Conservation (phyloP, 768 basidiomycete genomes). For the Russula olivacea region DNA sequence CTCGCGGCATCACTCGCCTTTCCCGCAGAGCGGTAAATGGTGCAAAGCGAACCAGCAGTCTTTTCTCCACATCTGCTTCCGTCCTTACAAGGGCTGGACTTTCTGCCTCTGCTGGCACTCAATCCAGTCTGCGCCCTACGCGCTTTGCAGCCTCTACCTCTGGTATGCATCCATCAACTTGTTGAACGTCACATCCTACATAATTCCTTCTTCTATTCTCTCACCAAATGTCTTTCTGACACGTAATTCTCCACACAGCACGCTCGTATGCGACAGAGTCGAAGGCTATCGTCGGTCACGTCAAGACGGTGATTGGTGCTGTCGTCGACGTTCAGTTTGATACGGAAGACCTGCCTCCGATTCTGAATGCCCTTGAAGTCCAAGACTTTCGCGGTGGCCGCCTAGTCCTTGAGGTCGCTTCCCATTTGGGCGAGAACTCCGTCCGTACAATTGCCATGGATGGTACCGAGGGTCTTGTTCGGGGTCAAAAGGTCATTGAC, state of each 20-base stretch:
- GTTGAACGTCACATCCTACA: background rate
- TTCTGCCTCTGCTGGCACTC: slow-evolving; percentile 41
- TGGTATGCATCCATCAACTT: slow-evolving; percentile 39
- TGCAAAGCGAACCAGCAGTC: slow-evolving; percentile 69
- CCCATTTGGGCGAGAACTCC: slow-evolving; percentile 98
- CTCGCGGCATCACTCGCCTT: slow-evolving; percentile 82
- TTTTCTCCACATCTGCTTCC: slow-evolving; percentile 69
- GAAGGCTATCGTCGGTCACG: slow-evolving; percentile 62
- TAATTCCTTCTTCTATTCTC: slow-evolving; percentile 18
- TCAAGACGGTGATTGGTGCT: slow-evolving; percentile 99
- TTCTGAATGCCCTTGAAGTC: slow-evolving; percentile 98
- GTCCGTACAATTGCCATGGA: slow-evolving; percentile 99
- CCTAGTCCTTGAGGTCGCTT: slow-evolving; percentile 98
- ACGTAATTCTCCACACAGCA: slow-evolving; percentile 38
- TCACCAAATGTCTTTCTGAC: slow-evolving; percentile 25
- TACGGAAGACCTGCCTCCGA: slow-evolving; percentile 88
- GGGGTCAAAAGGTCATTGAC: slow-evolving; percentile 95
- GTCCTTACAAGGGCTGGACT: slow-evolving; percentile 48
- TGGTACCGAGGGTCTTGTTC: slow-evolving; percentile 99
- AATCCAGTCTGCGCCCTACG: slow-evolving; percentile 44
- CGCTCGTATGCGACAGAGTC: slow-evolving; percentile 92
- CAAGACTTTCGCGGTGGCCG: slow-evolving; percentile 90
- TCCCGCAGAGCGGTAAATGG: slow-evolving; percentile 76
- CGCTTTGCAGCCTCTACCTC: slow-evolving; percentile 44
- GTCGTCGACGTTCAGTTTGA: slow-evolving; percentile 99